phyloP scores from a whole-genome alignment of 495 filamentous ascomycete species.

The Chaetomium fimeti region DNA sequence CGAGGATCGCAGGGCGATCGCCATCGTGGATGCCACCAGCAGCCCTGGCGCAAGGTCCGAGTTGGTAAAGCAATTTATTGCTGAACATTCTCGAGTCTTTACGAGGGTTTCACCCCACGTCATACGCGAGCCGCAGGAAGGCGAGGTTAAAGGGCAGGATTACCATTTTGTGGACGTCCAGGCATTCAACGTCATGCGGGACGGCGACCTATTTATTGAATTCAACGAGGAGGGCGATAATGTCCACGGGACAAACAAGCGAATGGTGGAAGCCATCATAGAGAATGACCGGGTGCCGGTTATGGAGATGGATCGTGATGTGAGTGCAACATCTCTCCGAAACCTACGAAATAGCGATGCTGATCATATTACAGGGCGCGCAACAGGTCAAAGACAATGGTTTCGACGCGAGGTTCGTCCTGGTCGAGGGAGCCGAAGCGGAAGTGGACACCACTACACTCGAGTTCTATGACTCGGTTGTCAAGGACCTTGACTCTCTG shows the following conservation, averaged over 20 bases:
- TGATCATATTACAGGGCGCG: constrained; percentile 54
- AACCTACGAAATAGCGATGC: background rate
- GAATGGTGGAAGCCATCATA: constrained; percentile 44
- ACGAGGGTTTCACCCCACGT: constrained; percentile 42
- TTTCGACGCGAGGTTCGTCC: constrained; percentile 68
- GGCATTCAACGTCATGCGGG: constrained; percentile 50
- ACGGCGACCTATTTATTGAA: constrained; percentile 53
- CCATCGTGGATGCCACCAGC: constrained; percentile 46
- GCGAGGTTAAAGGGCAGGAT: constrained; percentile 46
- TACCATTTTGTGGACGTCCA: constrained; percentile 51
- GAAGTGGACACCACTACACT: constrained; percentile 61
- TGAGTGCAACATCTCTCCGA: constrained; percentile 29
- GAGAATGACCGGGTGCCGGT: constrained; percentile 51
- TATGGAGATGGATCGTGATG: constrained; percentile 58
- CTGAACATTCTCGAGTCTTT: constrained; percentile 44
- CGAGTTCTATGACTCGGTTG: constrained; percentile 63
- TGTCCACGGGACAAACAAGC: constrained; percentile 49
- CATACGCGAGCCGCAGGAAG: constrained; percentile 44
- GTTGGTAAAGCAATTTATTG: constrained; percentile 42
- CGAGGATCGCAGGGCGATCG: constrained; percentile 45
- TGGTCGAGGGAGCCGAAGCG: constrained; percentile 63
- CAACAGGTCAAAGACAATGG: constrained; percentile 69
- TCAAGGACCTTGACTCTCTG: constrained; percentile 53
- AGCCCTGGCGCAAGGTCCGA: constrained; percentile 35
- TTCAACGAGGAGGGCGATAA: constrained; percentile 44